Base-by-base conservation (phyloP, 192 early-diverging fungal species). In the Tieghemiomyces parasiticus region DNA sequence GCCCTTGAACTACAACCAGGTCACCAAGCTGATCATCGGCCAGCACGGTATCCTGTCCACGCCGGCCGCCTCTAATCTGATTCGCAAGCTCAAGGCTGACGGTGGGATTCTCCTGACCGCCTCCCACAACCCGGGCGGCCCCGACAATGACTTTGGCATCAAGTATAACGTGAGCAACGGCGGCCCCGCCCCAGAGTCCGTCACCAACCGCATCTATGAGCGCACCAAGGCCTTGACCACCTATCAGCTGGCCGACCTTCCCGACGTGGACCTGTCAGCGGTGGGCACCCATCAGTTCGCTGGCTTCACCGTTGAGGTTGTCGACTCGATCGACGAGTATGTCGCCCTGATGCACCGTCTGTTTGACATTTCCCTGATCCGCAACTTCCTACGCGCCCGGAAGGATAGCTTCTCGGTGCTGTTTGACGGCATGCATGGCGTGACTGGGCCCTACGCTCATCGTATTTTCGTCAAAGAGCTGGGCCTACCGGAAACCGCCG, bases 71-170 rank as follows among this genome's bases (percentile, higher is more conserved):
- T 98, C 95, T 6, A 88, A 95, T 62, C 64, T 95, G 35, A 96
- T 98, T 63, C 83, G 91, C 61, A 86, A 85, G 63, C 75, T 74
- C 70, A 77, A 88, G 61, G 91, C 93, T 42, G 90, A 89, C 42
- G 92, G 89, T 67, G 95, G 93, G 50, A 95, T 98, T 51, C 79
- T 98, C 49, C 73, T 98, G 65, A 96, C 93, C n/a, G 95, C 95
- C 14, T 95, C 92, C 31, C 95, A 98, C 77, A 98, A 98, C 75
- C 93, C 95, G 22, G 95, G 95, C 52, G 95, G 95, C 50, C 95
- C 95, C 29, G 78, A 91, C 32, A 87, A 91, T 63, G 95, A 98
- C 72, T 98, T 98, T 81, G 95, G 95, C 53, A 93, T 98, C 71
- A 98, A 98, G 74, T 98, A 90, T 73, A 98, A 98, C 74, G 85